Evolutionary conservation across 2,329 filamentous ascomycete species (phyloP).

Genomic region (Colletotrichum chlorophyti): DNA sequence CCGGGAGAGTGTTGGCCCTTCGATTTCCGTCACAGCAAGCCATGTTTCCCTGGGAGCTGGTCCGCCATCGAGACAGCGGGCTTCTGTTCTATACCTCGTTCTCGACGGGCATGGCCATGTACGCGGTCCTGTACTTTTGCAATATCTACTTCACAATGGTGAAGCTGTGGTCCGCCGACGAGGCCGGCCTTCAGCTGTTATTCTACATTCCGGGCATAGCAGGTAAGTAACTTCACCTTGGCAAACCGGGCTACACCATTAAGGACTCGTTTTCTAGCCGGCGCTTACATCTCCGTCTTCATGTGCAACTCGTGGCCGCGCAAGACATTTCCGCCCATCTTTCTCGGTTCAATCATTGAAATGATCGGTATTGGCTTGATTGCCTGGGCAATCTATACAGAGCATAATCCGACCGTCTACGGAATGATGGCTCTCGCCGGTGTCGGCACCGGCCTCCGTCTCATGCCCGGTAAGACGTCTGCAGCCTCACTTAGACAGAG

Average conservation of each 20-base stretch:
- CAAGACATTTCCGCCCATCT: conserved; percentile 66
- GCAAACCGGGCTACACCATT: no score
- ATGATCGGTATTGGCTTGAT: conserved; percentile 65
- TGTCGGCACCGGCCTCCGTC: conserved; percentile 67
- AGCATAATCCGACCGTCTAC: conserved; percentile 59
- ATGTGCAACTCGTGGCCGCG: conserved; percentile 67
- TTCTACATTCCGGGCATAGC: conserved; percentile 71
- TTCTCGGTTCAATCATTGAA: conserved; percentile 62
- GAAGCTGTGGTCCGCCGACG: conserved; percentile 44
- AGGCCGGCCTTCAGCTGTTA: conserved; percentile 63
- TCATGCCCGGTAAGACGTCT: conserved; percentile 58
- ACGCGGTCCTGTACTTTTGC: conserved; percentile 69
- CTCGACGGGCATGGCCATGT: conserved; percentile 62
- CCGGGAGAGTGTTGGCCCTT: conserved; percentile 52
- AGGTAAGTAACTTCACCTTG: conserved; percentile 44
- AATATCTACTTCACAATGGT: conserved; percentile 73
- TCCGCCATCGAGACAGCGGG: conserved; percentile 62
- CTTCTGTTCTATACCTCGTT: conserved; percentile 70
- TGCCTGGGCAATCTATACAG: conserved; percentile 59
- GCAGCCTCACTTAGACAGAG: no score
- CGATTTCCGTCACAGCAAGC: conserved; percentile 61
- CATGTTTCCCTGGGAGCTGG: conserved; percentile 69
- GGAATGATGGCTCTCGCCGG: conserved; percentile 72
- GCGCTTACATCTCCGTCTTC: conserved; percentile 64
- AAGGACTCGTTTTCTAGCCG: no score